Percentiles rank a stretch among this genome's conserved stretches.
phyloP scores from a whole-genome alignment of 2,329 filamentous ascomycete species.

The Cryphonectria naterciae region DNA sequence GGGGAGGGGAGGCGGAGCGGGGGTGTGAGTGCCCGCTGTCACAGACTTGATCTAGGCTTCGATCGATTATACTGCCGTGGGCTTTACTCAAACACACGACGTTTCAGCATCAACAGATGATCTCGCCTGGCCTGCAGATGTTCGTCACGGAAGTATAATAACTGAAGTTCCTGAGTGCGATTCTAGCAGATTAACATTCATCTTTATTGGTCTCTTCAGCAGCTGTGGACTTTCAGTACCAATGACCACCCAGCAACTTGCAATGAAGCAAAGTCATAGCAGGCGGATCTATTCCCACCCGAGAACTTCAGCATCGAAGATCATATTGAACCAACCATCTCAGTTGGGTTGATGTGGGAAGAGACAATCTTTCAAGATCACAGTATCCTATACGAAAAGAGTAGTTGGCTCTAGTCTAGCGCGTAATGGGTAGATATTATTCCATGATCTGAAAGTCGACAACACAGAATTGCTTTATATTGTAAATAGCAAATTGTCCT shows the following conservation, averaged over 20 bases:
- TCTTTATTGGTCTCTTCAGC: not conserved
- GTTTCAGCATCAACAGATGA: not conserved
- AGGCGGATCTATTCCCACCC: too few species aligned
- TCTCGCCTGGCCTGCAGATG: not conserved
- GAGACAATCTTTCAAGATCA: not conserved
- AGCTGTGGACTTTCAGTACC: too few species aligned
- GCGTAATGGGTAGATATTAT: too few species aligned
- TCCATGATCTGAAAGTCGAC: too few species aligned
- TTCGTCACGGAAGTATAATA: not conserved
- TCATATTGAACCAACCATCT: not conserved
- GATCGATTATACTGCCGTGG: not conserved
- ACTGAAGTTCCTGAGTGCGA: not conserved
- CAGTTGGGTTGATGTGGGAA: not conserved
- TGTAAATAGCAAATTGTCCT: too few species aligned
- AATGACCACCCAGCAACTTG: too few species aligned
- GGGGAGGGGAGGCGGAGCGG: too few species aligned
- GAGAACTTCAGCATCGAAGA: not conserved
- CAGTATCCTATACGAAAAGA: not conserved
- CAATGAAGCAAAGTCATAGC: not conserved
- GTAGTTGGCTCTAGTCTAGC: too few species aligned
- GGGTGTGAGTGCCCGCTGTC: too few species aligned
- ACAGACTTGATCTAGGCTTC: not conserved
- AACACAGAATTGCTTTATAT: too few species aligned
- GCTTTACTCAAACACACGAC: not conserved
- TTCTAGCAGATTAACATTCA: not conserved